Evolutionary conservation across 2,329 filamentous ascomycete genomes (phyloP).

Genomic region (Colletotrichum tropicicola): DNA sequence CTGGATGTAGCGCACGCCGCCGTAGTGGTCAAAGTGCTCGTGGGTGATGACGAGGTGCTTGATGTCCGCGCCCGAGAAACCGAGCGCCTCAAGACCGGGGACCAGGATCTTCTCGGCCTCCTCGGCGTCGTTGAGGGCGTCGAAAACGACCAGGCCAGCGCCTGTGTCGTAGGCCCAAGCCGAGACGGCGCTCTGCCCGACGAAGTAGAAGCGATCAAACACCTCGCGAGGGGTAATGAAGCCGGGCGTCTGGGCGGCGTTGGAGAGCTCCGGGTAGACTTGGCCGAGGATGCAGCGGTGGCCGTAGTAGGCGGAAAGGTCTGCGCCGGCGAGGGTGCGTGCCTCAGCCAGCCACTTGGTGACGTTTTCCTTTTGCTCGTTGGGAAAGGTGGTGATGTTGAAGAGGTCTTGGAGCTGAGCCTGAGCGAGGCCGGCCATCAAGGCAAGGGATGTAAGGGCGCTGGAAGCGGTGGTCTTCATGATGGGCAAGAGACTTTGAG

Average conservation of each 20-base stretch:
- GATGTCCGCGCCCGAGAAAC: constrained; percentile 34
- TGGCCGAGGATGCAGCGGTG: constrained; percentile 22
- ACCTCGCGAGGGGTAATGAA: constrained; percentile 31
- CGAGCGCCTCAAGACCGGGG: constrained; percentile 25
- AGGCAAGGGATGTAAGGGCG: background rate
- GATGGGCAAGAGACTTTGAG: background rate
- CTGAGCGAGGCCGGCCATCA: background rate
- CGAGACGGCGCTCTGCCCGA: constrained; percentile 35
- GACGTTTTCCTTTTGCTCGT: constrained; percentile 21
- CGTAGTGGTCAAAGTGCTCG: constrained; percentile 40
- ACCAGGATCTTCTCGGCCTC: constrained; percentile 21
- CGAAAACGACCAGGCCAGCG: constrained; percentile 32
- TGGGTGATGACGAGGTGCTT: constrained; percentile 41
- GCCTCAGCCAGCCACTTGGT: constrained; percentile 9
- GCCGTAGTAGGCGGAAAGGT: constrained; percentile 12
- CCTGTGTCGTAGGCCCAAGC: constrained; percentile 39
- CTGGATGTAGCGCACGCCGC: constrained; percentile 36
- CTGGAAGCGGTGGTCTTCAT: background rate
- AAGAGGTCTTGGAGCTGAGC: constrained; percentile 4
- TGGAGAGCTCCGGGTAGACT: constrained; percentile 9
- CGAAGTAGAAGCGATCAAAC: constrained; percentile 36
- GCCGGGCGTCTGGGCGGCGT: constrained; percentile 14
- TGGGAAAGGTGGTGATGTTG: constrained; percentile 15
- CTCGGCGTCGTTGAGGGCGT: constrained; percentile 1
- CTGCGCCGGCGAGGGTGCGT: background rate